Base-by-base conservation (phyloP, 768 basidiomycete genomes). In the Mycena olivaceomarginata region DNA sequence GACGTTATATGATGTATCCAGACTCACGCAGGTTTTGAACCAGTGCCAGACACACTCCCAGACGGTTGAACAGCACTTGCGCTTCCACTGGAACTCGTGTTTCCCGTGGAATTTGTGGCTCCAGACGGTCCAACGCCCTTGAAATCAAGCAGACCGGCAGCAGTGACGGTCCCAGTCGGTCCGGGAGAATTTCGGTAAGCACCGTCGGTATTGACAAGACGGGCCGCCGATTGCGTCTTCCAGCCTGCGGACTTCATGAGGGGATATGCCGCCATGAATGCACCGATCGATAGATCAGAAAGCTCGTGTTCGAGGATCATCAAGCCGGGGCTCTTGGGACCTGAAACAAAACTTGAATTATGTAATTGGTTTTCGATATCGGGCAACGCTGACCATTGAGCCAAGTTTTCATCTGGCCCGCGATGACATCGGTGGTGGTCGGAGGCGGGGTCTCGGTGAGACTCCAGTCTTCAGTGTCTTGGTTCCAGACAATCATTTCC, bases 401-500 rank as follows among this genome's bases (percentile, higher is more conserved):
- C 53, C 53, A 56, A 22, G 53, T 56, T 1, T 56, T 56, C 53
- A 56, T 56, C 53, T 56, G 53, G n/a, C 53, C 53, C 8, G 53
- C 53, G 53, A 56, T 56, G 53, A 22, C 9, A 8, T 20, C n/a
- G 1, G 53, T 56, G 53, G 8, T 56, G n/a, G 53, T 56, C 12
- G n/a, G 53, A n/a, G 53, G n/a, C 53, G 53, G 53, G 53, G 53
- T 22, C 53, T 56, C 53, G 4, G 53, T 56, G 53, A 56, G 53
- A 22, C 53, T 56, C 53, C 53, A 56, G 53, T 56, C 53, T 56
- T 56, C 53, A 22, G 53, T 56, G 53, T 56, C 53, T 56, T 56
- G 53, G 53, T 56, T 56, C 53, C 53, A 56, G 53, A 56, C 53
- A 20, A 56, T 9, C 53, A 56, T 56, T 25, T 56, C 53, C 53